Percentiles rank a stretch among this genome's conserved stretches.
phyloP scores from a whole-genome alignment of 768 basidiomycete genomes.

The Epithele typhae region DNA sequence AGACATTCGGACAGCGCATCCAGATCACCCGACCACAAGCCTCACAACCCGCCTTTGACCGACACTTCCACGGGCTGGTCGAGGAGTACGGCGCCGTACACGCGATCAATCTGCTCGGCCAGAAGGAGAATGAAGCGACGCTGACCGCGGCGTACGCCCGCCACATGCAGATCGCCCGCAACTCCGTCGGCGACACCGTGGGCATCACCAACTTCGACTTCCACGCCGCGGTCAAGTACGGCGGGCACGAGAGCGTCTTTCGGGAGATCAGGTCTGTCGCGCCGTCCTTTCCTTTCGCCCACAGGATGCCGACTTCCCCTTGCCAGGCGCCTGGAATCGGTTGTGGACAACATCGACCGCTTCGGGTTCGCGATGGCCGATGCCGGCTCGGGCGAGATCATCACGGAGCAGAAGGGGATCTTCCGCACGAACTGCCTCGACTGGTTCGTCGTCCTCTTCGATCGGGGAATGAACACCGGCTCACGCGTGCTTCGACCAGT shows the following conservation, averaged over 20 bases:
- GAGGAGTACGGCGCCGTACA: constrained; percentile 85
- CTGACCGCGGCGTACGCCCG: constrained; percentile 80
- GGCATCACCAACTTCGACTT: constrained; percentile 92
- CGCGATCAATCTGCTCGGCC: constrained; percentile 87
- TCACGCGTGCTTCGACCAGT: constrained; percentile 46
- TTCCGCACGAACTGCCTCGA: constrained; percentile 96
- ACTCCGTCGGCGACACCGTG: constrained; percentile 61
- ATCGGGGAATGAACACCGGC: too few species aligned
- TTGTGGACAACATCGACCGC: constrained; percentile 62
- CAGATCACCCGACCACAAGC: constrained; percentile 95
- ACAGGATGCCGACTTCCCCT: not conserved
- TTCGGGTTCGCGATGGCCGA: constrained; percentile 88
- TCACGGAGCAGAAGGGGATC: constrained; percentile 88
- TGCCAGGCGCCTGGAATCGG: constrained; percentile 52
- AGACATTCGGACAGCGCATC: constrained; percentile 91
- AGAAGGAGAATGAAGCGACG: constrained; percentile 87
- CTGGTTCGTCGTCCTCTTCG: constrained; percentile 56
- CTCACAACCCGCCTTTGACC: constrained; percentile 95
- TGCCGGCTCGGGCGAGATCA: constrained; percentile 54
- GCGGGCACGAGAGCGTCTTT: constrained; percentile 85
- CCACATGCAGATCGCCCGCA: constrained; percentile 67
- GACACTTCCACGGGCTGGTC: constrained; percentile 83
- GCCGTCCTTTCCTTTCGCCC: not conserved
- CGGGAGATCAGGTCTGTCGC: constrained; percentile 59
- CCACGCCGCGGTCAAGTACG: constrained; percentile 72